These are phyloP conservation scores for Cucurbita ficifolia DNA, from an alignment of 306 rosid species.

Conservation along the genomic window DNA sequence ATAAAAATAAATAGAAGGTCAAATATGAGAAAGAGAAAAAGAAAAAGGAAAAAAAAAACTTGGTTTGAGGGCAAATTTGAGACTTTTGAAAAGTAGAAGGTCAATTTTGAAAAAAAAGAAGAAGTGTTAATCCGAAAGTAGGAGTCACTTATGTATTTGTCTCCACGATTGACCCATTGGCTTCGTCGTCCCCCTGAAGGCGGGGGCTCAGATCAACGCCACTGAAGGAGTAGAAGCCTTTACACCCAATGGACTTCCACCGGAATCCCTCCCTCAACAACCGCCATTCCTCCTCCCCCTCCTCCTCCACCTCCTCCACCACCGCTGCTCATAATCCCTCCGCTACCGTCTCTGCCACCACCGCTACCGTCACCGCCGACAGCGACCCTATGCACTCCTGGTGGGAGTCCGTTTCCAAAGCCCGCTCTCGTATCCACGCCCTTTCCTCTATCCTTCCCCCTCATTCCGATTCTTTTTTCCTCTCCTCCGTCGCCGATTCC, in stretches of 20 bases:
- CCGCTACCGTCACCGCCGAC: conserved; percentile 15
- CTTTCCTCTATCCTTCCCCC: conserved; percentile 47
- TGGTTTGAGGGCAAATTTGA: background rate
- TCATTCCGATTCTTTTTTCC: conserved; percentile 18
- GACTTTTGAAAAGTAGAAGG: background rate
- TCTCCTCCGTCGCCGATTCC: conserved; percentile 73
- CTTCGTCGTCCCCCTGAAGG: conserved; percentile 3
- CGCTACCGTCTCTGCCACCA: conserved; percentile 1
- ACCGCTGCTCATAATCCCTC: conserved; percentile 4
- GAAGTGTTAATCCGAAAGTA: background rate
- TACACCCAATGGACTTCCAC: conserved; percentile 35
- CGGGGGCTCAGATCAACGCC: conserved; percentile 1
- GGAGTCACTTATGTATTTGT: background rate
- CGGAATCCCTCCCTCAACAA: conserved; percentile 13
- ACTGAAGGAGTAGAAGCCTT: background rate
- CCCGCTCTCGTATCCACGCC: conserved; percentile 78
- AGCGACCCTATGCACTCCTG: conserved; percentile 79
- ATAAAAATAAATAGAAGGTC: no score
- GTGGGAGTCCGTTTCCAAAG: conserved; percentile 96
- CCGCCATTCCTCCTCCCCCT: conserved; percentile 17
- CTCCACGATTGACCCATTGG: background rate
- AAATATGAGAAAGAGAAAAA: no score
- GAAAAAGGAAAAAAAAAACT: background rate
- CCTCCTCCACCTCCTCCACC: conserved; percentile 25
- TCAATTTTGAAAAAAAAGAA: background rate